Conservation (phyloP, 1,139 yeast species). For the Geotrichum macrosporum region DNA sequence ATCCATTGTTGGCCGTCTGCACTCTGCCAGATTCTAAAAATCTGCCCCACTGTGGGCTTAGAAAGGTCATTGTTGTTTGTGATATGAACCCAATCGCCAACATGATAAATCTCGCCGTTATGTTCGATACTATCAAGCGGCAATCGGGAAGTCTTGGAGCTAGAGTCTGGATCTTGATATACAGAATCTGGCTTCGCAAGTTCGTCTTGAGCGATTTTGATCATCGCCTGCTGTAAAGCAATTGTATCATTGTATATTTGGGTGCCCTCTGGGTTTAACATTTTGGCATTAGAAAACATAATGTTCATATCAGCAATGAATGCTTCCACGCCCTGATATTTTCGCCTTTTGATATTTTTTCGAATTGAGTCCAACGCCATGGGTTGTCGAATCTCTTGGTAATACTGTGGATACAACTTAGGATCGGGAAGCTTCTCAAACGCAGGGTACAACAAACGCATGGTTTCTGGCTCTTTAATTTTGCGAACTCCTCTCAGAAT, state of each 20-base stretch:
- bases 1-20: slow-evolving; percentile 79
- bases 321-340: slow-evolving; percentile 67
- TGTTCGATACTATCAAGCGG: slow-evolving; percentile 74
- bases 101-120: slow-evolving; percentile 67
- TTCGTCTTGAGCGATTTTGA: slow-evolving; percentile 61
- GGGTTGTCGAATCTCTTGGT: slow-evolving; percentile 59
- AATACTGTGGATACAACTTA: slow-evolving; percentile 63
- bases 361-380: slow-evolving; percentile 78
- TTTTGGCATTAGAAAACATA: slow-evolving; percentile 71
- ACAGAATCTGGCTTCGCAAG: slow-evolving; percentile 77
- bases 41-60: slow-evolving; percentile 90
- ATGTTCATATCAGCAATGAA: slow-evolving; percentile 72
- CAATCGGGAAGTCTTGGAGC: slow-evolving; percentile 53
- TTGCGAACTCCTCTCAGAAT: slow-evolving; percentile 77
- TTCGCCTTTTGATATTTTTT: slow-evolving; percentile 80
- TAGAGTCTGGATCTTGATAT: slow-evolving; percentile 57
- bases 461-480: slow-evolving; percentile 53
- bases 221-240: slow-evolving; percentile 58
- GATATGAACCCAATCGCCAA: slow-evolving; percentile 94
- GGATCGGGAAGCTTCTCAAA: slow-evolving; percentile 84
- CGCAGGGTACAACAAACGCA: slow-evolving; percentile 48
- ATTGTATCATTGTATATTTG: slow-evolving; percentile 57
- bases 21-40: slow-evolving; percentile 86
- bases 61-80: slow-evolving; percentile 81
- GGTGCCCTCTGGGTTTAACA: slow-evolving; percentile 57